Evolutionary conservation across 352 stramenopile species (phyloP).

Genomic region (Phytophthora cajani): DNA sequence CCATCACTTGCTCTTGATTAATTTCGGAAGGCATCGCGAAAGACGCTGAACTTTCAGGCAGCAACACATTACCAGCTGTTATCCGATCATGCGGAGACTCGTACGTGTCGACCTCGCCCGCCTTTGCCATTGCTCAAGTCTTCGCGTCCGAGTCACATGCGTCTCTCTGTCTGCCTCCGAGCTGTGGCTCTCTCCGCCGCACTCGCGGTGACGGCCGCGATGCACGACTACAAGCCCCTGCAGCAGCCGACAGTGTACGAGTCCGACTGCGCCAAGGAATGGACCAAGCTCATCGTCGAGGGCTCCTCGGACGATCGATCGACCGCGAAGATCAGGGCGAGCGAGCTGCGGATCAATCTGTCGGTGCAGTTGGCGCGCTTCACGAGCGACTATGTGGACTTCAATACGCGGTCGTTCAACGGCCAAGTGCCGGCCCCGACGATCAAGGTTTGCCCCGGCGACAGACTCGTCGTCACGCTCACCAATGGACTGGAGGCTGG

Average conservation of each 20-base stretch:
- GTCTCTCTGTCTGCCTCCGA: conserved; percentile 17
- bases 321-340: conserved; percentile 46
- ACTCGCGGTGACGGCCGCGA: conserved; percentile 12
- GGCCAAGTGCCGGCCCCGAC: conserved; percentile 67
- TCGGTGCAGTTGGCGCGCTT: conserved; percentile 64
- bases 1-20: conserved; percentile 1
- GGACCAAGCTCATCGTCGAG: conserved; percentile 31
- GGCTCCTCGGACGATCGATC: conserved; percentile 36
- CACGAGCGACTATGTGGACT: conserved; percentile 74
- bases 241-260: conserved; percentile 48
- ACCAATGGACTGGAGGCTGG: conserved; percentile 60
- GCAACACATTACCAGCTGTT: conserved; percentile 25
- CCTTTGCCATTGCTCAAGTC: conserved; percentile 30
- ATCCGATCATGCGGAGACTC: conserved; percentile 20
- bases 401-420: conserved; percentile 82
- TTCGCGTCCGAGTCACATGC: conserved; percentile 14
- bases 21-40: background rate
- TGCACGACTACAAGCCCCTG: conserved; percentile 53
- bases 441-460: conserved; percentile 77
- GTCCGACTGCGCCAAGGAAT: conserved; percentile 53
- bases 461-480: conserved; percentile 64
- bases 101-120: conserved; percentile 23
- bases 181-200: conserved; percentile 16
- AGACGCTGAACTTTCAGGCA: conserved; percentile 20
- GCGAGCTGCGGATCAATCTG: conserved; percentile 65